Base-by-base conservation (phyloP, 805 yeast genomes). In the Teunomyces tritomae region DNA sequence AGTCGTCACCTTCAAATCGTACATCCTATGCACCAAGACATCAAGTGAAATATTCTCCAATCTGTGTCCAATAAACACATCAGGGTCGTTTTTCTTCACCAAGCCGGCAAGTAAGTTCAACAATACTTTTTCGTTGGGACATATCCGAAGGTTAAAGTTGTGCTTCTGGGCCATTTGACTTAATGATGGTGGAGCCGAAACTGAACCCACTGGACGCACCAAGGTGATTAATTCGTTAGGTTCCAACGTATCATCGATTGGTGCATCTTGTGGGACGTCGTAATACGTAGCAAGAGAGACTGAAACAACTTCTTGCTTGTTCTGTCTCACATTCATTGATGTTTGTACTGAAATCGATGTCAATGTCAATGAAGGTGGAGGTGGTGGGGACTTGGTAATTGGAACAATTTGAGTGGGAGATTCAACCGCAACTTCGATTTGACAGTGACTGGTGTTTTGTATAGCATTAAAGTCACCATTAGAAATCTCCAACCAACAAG, bases 401-500 rank as follows among this genome's bases (percentile, higher is more conserved):
- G 85, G 81, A 3, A 67, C 68, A 16, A 87, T 68, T 20, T 61
- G 63, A 24, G 49, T 56, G 8, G 94, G 81, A 8, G 73, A 64
- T 2, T 64, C 58, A 1, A 87, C 79, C 1, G 83, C 68, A 1
- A 87, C 80, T 58, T 89, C 96, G n/a, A 87, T 76, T 47, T 80
- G 79, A 67, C 96, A 88, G 68, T 91, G 92, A 0, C 96, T 84
- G 2, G 87, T 76, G 58, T 83, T 85, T 45, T 75, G 77, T 35
- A 84, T 64, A 0, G 80, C 64, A 20, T 64, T 62, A 56, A 87
- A 85, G 51, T 84, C 83, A 43, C 84, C 85, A 44, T 79, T 76
- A 37, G 76, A 72, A 45, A 94, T 74, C 43, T 86, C 86, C 45
- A 94, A 71, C 99, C 99, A 94, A 64, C 98, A 90, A 3, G 99